Evolutionary conservation across 2,329 filamentous ascomycete species (phyloP).

Genomic region (Clarireedia hainanense): DNA sequence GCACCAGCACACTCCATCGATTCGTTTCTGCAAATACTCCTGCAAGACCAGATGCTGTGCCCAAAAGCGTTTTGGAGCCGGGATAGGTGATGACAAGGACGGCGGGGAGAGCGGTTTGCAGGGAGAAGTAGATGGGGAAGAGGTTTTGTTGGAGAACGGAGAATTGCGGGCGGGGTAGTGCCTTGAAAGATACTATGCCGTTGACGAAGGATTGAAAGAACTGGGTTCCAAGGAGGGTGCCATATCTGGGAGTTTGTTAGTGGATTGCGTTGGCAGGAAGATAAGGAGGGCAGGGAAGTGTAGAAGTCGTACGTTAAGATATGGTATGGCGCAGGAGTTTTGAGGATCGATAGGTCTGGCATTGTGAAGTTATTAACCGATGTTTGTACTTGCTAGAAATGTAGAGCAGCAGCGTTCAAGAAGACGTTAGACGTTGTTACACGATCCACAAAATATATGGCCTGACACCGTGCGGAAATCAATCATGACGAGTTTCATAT

Average conservation of each 20-base stretch:
- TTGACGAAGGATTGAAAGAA: constrained; percentile 81
- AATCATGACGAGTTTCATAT: constrained; percentile 2
- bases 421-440: background rate
- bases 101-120: constrained; percentile 70
- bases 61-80: constrained; percentile 37
- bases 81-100: constrained; percentile 75
- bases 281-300: background rate
- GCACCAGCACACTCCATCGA: constrained; percentile 56
- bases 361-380: constrained; percentile 21
- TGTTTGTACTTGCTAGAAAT: background rate
- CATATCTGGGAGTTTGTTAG: constrained; percentile 56
- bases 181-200: constrained; percentile 67
- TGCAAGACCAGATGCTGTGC: constrained; percentile 36
- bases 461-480: background rate
- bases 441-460: no score
- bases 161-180: constrained; percentile 74
- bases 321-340: constrained; percentile 65
- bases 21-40: constrained; percentile 54
- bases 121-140: constrained; percentile 81
- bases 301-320: constrained; percentile 53
- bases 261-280: background rate
- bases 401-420: background rate
- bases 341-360: constrained; percentile 36
- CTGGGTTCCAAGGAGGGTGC: constrained; percentile 76
- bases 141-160: constrained; percentile 69